These are phyloP conservation scores for Withania somnifera DNA, from an alignment of 305 asterid species.

Conservation along the genomic window DNA sequence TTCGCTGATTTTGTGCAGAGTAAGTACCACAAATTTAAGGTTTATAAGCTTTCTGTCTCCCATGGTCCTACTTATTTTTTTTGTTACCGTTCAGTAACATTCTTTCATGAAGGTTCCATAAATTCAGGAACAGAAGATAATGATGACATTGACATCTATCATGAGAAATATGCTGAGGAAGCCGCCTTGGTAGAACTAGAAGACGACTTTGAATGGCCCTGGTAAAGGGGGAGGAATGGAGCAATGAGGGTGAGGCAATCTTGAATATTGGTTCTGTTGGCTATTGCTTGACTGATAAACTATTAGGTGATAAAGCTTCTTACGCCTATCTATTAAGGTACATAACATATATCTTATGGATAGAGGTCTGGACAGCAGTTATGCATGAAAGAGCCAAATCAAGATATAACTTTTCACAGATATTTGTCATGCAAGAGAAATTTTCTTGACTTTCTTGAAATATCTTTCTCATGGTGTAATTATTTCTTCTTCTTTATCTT, in stretches of 20 bases:
- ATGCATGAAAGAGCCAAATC: neutral
- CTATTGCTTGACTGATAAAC: neutral
- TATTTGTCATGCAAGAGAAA: neutral
- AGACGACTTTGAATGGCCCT: neutral
- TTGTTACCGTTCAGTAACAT: neutral
- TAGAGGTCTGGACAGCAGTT: neutral
- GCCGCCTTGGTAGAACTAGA: neutral
- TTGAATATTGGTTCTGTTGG: neutral
- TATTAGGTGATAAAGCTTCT: neutral
- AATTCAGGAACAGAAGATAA: neutral
- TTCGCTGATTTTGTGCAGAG: neutral
- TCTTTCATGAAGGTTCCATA: neutral
- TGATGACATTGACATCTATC: neutral
- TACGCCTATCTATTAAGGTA: neutral
- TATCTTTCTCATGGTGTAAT: neutral
- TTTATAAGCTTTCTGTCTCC: neutral
- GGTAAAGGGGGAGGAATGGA: neutral
- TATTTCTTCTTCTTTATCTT: neutral
- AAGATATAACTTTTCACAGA: neutral
- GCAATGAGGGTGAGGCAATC: neutral
- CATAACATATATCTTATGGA: neutral
- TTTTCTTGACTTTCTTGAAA: neutral
- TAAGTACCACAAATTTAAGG: neutral
- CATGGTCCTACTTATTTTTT: neutral
- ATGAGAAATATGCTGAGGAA: neutral